Percentiles rank a stretch among this genome's conserved stretches.
Evolutionary conservation across 2,329 filamentous ascomycete species (phyloP).

Genomic region (Xylaria sp.): DNA sequence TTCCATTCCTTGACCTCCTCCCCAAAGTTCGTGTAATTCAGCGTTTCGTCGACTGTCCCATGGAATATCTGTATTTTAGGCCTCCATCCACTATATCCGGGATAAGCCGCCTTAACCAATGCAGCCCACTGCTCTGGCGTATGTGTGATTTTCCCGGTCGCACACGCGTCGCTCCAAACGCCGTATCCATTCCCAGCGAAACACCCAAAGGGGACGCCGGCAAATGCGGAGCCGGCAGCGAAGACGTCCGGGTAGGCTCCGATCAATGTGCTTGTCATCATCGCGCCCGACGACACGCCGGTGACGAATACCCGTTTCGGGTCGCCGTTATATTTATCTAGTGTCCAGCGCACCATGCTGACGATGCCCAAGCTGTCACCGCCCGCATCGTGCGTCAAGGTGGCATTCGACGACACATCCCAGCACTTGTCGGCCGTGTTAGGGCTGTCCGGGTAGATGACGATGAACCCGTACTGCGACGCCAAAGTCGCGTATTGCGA

Average conservation of each 20-base stretch:
- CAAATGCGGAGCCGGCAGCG: conserved; percentile 57
- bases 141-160: conserved; percentile 57
- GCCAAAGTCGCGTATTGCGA: conserved; percentile 66
- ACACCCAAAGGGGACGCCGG: conserved; percentile 63
- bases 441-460: conserved; percentile 49
- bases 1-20: conserved; percentile 68
- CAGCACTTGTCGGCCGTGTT: conserved; percentile 62
- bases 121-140: conserved; percentile 39
- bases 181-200: conserved; percentile 56
- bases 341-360: conserved; percentile 53
- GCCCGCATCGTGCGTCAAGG: conserved; percentile 51
- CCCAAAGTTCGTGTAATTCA: conserved; percentile 63
- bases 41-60: conserved; percentile 62
- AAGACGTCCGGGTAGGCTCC: conserved; percentile 62
- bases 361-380: conserved; percentile 54
- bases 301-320: conserved; percentile 49
- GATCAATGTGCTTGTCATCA: conserved; percentile 54
- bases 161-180: conserved; percentile 65
- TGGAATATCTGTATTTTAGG: conserved; percentile 70
- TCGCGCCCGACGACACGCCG: conserved; percentile 49
- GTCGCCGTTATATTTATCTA: conserved; percentile 50
- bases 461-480: conserved; percentile 57
- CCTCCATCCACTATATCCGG: conserved; percentile 60
- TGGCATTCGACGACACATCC: conserved; percentile 63
- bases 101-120: conserved; percentile 57